Conservation (phyloP, 257 asterid species). For the Gentiana straminea region DNA sequence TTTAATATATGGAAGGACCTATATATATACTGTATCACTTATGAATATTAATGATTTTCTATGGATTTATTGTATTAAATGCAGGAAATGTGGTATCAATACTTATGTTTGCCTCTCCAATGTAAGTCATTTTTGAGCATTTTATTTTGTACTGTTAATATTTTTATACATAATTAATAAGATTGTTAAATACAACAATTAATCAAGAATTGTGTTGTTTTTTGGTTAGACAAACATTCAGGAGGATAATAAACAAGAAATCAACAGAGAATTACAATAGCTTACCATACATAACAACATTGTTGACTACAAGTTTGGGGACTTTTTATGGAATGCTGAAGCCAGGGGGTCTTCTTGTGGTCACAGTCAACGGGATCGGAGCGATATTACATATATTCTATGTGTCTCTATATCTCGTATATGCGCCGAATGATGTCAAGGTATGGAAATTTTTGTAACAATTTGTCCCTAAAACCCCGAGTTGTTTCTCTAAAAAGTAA, state of each 20-base stretch:
- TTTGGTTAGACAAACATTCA: neutral
- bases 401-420: too few species aligned
- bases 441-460: too few species aligned
- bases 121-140: constrained; percentile 22
- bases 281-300: neutral
- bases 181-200: too few species aligned
- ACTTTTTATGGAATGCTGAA: neutral
- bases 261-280: neutral
- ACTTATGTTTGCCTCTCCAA: constrained; percentile 41
- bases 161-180: too few species aligned
- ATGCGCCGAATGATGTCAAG: too few species aligned
- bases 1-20: too few species aligned
- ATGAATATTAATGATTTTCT: too few species aligned
- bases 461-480: too few species aligned
- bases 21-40: too few species aligned
- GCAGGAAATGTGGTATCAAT: constrained; percentile 47
- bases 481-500: too few species aligned
- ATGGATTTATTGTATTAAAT: neutral
- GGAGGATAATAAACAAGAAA: neutral
- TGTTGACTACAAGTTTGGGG: too few species aligned
- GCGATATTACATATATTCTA: neutral
- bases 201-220: too few species aligned
- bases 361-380: neutral
- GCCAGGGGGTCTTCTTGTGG: neutral
- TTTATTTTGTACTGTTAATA: neutral